Base-by-base conservation (phyloP, 192 early-diverging fungal genomes). In the Coemansia sp. region DNA sequence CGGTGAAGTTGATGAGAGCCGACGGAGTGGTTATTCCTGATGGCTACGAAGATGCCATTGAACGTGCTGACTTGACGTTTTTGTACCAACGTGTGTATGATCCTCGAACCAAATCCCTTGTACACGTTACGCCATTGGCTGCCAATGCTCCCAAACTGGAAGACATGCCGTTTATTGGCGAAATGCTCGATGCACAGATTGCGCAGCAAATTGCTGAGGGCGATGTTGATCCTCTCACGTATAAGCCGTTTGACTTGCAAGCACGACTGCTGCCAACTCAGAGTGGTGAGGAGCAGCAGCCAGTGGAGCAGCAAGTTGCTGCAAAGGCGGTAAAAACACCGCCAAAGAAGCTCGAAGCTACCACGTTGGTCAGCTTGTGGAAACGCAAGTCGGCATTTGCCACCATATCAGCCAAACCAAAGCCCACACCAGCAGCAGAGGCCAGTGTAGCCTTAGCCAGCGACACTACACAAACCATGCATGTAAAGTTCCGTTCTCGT, bases 11-110 rank as follows among this genome's bases (percentile, higher is more conserved):
- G 20, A 53, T 88, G 50, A 66, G 78, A 2, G 65, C 59, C 6
- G 79, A 80, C 49, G 80, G 78, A 33, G 59, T 68, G 13, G 30
- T 68, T 23, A 69, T 91, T 0, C 83, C 83, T 0, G 50, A 77
- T 2, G 80, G 81, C n/a, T 99, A 99, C 53, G 75, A 81, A 28
- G 64, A 80, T 3, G 61, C 72, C 4, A 95, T 93, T 53, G 59
- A 65, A 14, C 68, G 82, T 21, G 95, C 97, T 2, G 88, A 97
- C 26, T 67, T 86, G 5, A 94, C 92, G 0, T 99, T 99, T 73
- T 63, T 86, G 35, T 88, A 93, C 64, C 94, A 97, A 53, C 80
- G 88, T 0, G 95, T 99, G 3, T 99, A 88, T 64, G 88, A 93
- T 56, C 87, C 91, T 0, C 39, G 42, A 0, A 38, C 62, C 1